Conservation (phyloP, 345 rosid species). For the Cardamine occulta region DNA sequence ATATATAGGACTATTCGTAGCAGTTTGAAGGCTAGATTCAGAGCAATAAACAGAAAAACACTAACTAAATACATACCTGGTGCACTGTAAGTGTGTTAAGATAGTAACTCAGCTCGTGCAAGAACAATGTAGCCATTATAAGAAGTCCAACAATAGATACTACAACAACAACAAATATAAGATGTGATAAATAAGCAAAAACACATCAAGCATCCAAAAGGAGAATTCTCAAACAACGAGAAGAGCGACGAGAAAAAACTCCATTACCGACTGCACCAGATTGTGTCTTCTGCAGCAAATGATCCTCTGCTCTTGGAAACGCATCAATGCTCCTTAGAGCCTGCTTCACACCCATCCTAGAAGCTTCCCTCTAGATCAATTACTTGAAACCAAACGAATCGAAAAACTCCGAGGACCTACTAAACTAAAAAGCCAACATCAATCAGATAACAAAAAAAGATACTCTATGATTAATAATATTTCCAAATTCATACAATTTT, state of each 20-base stretch:
- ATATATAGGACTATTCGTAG: background rate
- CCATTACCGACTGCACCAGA: slow-evolving; percentile 86
- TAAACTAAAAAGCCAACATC: slow-evolving; percentile 5
- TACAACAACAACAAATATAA: slow-evolving; percentile 41
- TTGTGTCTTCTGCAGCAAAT: slow-evolving; percentile 86
- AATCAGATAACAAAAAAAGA: background rate
- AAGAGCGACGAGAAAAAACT: background rate
- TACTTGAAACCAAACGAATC: background rate
- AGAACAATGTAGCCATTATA: slow-evolving; percentile 84
- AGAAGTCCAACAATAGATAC: slow-evolving; percentile 84
- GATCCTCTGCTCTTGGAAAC: slow-evolving; percentile 97
- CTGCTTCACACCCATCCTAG: slow-evolving; percentile 79
- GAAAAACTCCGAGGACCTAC: slow-evolving; percentile 1
- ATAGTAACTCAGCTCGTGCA: slow-evolving; percentile 90
- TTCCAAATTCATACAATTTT: slow-evolving; percentile 4
- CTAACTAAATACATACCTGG: slow-evolving; percentile 57
- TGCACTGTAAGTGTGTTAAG: slow-evolving; percentile 78
- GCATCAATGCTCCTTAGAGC: slow-evolving; percentile 87
- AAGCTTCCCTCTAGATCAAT: slow-evolving; percentile 17
- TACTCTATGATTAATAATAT: background rate
- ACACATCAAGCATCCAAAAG: slow-evolving; percentile 2
- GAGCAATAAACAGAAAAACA: background rate
- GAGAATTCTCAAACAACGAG: background rate
- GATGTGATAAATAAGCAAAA: slow-evolving; percentile 1
- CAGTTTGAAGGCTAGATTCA: background rate